Evolutionary conservation across 176 grass and related monocot genomes (phyloP).

Genomic region (Aegilops speltoides): DNA sequence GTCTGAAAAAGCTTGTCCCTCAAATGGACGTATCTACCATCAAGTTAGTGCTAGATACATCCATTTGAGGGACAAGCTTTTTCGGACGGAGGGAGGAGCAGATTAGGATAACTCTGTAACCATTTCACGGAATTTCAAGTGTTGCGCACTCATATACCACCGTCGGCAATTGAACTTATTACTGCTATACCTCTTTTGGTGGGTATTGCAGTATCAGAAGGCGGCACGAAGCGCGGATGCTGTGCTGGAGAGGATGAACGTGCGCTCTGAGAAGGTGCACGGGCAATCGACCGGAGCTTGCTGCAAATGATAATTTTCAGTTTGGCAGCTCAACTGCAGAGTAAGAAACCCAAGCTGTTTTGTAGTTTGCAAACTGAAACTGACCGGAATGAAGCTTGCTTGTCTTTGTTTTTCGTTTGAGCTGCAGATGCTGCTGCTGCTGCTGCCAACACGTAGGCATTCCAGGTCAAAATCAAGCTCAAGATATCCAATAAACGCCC

Average conservation of each 20-base stretch:
- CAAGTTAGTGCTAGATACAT: too few species aligned
- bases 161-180: neutral
- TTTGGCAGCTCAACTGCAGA: neutral
- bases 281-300: conserved; percentile 59
- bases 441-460: neutral
- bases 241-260: conserved; percentile 63
- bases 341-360: neutral
- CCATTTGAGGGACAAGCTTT: too few species aligned
- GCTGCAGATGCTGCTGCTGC: conserved; percentile 29
- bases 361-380: neutral
- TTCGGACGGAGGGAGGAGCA: too few species aligned
- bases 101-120: neutral
- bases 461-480: conserved; percentile 11
- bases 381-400: conserved; percentile 76
- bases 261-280: conserved; percentile 55
- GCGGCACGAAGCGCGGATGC: conserved; percentile 12
- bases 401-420: conserved; percentile 48
- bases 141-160: neutral
- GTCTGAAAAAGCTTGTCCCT: too few species aligned
- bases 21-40: too few species aligned
- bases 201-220: conserved; percentile 35
- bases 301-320: conserved; percentile 37
- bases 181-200: conserved; percentile 33
- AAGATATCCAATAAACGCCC: neutral
- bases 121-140: neutral